Evolutionary conservation across 2,329 filamentous ascomycete genomes (phyloP).

Genomic region (Fusarium aywerte): DNA sequence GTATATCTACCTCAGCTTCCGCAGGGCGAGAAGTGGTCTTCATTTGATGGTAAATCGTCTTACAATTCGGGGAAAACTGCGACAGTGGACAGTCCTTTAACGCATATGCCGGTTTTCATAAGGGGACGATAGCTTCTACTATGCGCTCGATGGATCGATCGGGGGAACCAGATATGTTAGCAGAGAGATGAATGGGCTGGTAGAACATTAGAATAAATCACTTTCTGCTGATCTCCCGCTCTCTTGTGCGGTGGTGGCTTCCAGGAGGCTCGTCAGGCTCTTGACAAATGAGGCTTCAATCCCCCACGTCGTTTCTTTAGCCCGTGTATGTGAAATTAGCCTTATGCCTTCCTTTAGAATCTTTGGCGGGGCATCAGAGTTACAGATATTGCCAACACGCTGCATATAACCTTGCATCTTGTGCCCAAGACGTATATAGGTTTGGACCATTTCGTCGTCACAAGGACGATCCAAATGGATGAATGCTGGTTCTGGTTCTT

Average conservation of each 20-base stretch:
- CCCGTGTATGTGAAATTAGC: slow-evolving; percentile 8
- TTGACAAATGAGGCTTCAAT: slow-evolving; percentile 10
- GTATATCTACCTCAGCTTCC: slow-evolving; percentile 62
- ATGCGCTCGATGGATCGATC: neutral
- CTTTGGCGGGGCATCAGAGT: slow-evolving; percentile 14
- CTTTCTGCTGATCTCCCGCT: neutral
- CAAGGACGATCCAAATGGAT: slow-evolving; percentile 35
- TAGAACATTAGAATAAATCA: neutral
- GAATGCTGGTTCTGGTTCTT: slow-evolving; percentile 26
- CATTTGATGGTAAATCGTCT: neutral
- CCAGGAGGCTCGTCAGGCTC: slow-evolving; percentile 5
- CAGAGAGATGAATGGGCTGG: neutral
- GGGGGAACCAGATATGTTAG: too few species aligned
- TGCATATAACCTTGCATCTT: slow-evolving; percentile 30
- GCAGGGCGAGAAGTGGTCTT: slow-evolving; percentile 11
- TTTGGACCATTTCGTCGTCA: slow-evolving; percentile 37
- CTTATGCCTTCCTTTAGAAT: slow-evolving; percentile 32
- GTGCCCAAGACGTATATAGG: slow-evolving; percentile 30
- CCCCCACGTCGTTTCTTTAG: slow-evolving; percentile 11
- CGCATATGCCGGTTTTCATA: slow-evolving; percentile 16
- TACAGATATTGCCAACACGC: slow-evolving; percentile 29
- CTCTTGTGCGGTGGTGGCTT: neutral
- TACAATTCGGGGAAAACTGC: slow-evolving; percentile 4
- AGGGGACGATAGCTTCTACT: neutral
- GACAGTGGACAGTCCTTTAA: slow-evolving; percentile 11